Percentiles rank a stretch among this genome's conserved stretches.
Evolutionary conservation across 305 asterid genomes (phyloP).

Genomic region (Fraxinus paxiana): DNA sequence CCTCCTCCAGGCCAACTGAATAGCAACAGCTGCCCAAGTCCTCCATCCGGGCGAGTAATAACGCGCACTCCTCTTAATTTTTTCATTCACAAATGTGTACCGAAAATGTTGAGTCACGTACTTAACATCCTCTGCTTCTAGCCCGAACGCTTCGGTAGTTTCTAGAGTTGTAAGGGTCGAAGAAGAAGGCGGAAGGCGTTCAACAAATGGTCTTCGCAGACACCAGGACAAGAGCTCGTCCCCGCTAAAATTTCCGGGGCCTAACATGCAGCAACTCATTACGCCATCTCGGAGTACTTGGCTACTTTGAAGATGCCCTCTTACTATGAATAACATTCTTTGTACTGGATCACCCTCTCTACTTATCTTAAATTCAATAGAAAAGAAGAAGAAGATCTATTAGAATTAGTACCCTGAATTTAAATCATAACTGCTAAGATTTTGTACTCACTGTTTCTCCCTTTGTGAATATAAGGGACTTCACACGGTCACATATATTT

Average conservation of each 20-base stretch:
- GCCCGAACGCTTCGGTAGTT: constrained; percentile 85
- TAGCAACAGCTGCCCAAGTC: constrained; percentile 94
- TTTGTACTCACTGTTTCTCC: constrained; percentile 72
- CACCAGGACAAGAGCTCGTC: constrained; percentile 98
- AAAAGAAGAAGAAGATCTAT: not conserved
- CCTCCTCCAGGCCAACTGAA: constrained; percentile 92
- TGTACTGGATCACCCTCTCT: constrained; percentile 96
- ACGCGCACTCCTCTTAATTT: constrained; percentile 84
- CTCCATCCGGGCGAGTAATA: constrained; percentile 98
- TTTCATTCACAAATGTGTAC: constrained; percentile 81
- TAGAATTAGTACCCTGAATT: not conserved
- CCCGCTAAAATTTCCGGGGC: constrained; percentile 95
- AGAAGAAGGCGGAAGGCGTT: constrained; percentile 81
- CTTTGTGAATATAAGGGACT: constrained; percentile 84
- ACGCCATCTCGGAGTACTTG: constrained; percentile 81
- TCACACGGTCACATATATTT: constrained; percentile 91
- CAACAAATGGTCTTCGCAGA: constrained; percentile 81
- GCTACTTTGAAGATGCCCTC: constrained; percentile 98
- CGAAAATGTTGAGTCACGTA: constrained; percentile 91
- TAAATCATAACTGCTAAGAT: not conserved
- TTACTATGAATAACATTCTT: constrained; percentile 80
- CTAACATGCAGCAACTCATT: constrained; percentile 87
- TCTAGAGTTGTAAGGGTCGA: constrained; percentile 69
- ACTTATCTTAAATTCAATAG: constrained; percentile 44
- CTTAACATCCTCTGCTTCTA: constrained; percentile 87